Base-by-base conservation (phyloP, 106 monocot species). In the Dendrobium officinale region DNA sequence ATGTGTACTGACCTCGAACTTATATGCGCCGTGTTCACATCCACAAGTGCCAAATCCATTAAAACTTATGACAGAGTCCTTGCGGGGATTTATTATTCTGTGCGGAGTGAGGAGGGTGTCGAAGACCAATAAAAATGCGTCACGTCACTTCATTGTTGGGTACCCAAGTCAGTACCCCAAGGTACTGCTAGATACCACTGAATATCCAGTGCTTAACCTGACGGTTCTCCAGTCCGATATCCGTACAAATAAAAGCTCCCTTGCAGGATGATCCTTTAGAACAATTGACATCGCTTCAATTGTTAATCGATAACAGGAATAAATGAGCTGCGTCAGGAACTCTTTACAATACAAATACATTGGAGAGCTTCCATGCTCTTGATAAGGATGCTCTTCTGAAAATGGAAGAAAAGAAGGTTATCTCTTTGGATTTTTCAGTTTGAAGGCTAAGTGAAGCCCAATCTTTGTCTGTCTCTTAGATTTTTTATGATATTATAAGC, bases 341-440 rank as follows among this genome's bases (percentile, higher is more conserved):
- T 56, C 89, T 99, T 75, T 85, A 91, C 77, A 99, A 99, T 79
- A 95, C 88, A 47, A 99, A 99, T 79, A 99, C 93, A 64, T 67
- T 95, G 86, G 88, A 93, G 78, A 83, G 61, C 45, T 99, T 99
- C 74, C 81, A 77, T 24, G 45, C 74, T n/a, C 82, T 95, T 75
- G 93, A 99, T 56, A 92, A 77, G 78, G 73, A 81, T 37, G 77
- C 77, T 43, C 72, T 99, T 68, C 81, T 99, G 64, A 89, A 83
- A 51, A 56, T 76, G 56, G 99, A 99, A 86, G 93, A 88, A 27
- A 92, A 90, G 76, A 99, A 91, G 95, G 74, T 74, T 13, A 70
- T 37, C 74, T 72, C 16, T 15, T 16, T 20, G 27, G 15, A 37
- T 10, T 40, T 72, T 44, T 42, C 17, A 44, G 10, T 51, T 51